Conservation (phyloP, 208 protist species). For the Crithidia brevicula region DNA sequence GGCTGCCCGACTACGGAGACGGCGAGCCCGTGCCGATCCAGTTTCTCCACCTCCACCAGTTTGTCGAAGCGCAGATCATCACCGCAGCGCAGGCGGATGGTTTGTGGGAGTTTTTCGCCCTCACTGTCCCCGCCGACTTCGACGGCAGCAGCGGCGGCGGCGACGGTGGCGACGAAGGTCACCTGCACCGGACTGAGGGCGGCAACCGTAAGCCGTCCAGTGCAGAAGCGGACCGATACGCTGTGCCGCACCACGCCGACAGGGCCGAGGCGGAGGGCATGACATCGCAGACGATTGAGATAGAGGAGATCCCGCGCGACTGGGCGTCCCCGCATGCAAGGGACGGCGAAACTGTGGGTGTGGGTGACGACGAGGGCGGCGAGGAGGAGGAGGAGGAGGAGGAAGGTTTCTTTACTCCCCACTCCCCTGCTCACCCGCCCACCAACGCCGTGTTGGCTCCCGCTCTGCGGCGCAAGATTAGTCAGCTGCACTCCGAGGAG, state of each 20-base stretch:
- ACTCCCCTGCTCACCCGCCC: conserved; percentile 13
- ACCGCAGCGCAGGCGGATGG: conserved; percentile 68
- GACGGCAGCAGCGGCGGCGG: conserved; percentile 1
- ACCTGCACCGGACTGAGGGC: neutral
- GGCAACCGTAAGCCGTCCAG: neutral
- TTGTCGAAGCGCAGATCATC: conserved; percentile 83
- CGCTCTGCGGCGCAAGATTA: conserved; percentile 48
- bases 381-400: conserved; percentile 22
- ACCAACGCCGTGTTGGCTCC: conserved; percentile 38
- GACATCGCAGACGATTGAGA: conserved; percentile 8
- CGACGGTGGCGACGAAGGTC: neutral
- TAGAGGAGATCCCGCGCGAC: conserved; percentile 3
- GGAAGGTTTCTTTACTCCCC: conserved; percentile 14
- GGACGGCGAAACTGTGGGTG: too few species aligned
- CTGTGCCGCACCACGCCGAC: neutral
- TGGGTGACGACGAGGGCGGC: too few species aligned
- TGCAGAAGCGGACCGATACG: neutral
- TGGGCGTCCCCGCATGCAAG: neutral
- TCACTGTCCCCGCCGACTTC: neutral
- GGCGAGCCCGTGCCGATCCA: conserved; percentile 66
- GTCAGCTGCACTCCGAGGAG: conserved; percentile 33
- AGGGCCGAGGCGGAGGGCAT: neutral
- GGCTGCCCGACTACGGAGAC: conserved; percentile 44
- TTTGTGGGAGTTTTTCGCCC: conserved; percentile 76
- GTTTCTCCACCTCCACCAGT: conserved; percentile 76